Percentiles rank a stretch among this genome's conserved stretches.
Evolutionary conservation across 1,284 basidiomycete species (phyloP).

Genomic region (Apiotrichum brassicae): DNA sequence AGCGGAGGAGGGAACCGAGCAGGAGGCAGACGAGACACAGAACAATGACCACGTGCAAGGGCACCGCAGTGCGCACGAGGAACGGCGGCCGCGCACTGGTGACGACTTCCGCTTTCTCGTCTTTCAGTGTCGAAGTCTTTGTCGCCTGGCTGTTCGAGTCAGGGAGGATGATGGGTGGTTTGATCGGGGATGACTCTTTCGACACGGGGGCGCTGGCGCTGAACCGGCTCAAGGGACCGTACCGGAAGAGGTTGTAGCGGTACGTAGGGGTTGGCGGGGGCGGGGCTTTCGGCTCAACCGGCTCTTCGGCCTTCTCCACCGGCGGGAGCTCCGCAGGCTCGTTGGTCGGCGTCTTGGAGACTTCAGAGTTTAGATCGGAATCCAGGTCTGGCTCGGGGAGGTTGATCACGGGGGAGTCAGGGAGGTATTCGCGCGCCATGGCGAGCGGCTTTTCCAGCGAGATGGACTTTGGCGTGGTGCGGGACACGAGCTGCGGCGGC

Average conservation of each 20-base stretch:
- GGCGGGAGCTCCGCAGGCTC: constrained; percentile 11
- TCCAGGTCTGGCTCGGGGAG: constrained; percentile 4
- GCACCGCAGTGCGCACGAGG: constrained; percentile 18
- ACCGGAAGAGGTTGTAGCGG: constrained; percentile 18
- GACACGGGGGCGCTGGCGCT: constrained; percentile 9
- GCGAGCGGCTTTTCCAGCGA: constrained; percentile 32
- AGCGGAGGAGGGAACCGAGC: constrained; percentile 80
- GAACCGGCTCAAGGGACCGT: constrained; percentile 14
- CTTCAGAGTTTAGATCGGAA: constrained; percentile 11
- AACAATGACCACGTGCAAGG: constrained; percentile 56
- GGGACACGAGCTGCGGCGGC: constrained; percentile 31
- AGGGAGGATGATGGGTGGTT: constrained; percentile 3
- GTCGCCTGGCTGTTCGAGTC: neutral
- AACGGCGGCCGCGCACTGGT: neutral
- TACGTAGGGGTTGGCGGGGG: neutral
- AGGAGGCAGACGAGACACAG: constrained; percentile 82
- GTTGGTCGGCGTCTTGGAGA: constrained; percentile 16
- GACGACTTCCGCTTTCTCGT: neutral
- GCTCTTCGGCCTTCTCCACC: neutral
- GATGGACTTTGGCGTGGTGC: constrained; percentile 8
- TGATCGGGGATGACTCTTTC: constrained; percentile 12
- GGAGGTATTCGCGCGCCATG: constrained; percentile 27
- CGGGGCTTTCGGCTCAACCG: neutral
- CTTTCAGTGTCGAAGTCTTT: constrained; percentile 9
- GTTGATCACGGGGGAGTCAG: neutral